Percentiles rank a stretch among this genome's conserved stretches.
These are phyloP conservation scores for Arctium lappa DNA, from an alignment of 129 eudicot genomes.

Conservation along the genomic window DNA sequence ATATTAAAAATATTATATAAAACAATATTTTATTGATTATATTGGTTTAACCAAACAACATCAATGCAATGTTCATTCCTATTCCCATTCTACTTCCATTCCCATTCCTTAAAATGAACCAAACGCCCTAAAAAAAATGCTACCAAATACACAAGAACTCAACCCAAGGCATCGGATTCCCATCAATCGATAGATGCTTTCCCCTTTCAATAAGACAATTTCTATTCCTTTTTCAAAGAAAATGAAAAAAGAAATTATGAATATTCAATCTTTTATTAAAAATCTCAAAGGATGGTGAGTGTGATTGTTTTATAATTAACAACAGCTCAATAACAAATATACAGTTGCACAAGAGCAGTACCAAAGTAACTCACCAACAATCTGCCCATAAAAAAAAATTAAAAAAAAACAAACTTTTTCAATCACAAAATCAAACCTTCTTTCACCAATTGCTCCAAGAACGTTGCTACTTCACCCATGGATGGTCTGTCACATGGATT, in stretches of 20 bases:
- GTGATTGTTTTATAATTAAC: constrained; percentile 29
- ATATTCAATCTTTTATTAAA: constrained; percentile 25
- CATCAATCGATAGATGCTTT: no score
- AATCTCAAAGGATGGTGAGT: constrained; percentile 23
- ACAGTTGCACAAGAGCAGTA: constrained; percentile 41
- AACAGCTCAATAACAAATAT: constrained; percentile 36
- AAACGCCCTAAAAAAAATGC: no score
- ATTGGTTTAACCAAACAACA: no score
- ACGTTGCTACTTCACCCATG: constrained; percentile 55
- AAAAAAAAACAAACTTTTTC: not conserved
- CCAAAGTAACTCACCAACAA: constrained; percentile 30
- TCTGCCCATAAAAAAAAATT: constrained; percentile 24
- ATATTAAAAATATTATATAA: no score
- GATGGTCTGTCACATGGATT: constrained; percentile 65
- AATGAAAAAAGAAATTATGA: not conserved
- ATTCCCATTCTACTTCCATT: no score
- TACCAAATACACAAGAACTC: no score
- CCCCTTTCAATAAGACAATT: no score
- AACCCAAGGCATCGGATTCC: no score
- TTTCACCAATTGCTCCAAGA: constrained; percentile 67
- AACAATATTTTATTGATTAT: no score
- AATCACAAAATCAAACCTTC: constrained; percentile 69
- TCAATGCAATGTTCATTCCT: no score
- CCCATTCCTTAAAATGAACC: no score
- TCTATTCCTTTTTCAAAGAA: no score